A percentile compares a stretch with the other conserved stretches of the same genome.
phyloP scores from a whole-genome alignment of 31 red algal genomes.

The Porphyra umbilicalis region DNA sequence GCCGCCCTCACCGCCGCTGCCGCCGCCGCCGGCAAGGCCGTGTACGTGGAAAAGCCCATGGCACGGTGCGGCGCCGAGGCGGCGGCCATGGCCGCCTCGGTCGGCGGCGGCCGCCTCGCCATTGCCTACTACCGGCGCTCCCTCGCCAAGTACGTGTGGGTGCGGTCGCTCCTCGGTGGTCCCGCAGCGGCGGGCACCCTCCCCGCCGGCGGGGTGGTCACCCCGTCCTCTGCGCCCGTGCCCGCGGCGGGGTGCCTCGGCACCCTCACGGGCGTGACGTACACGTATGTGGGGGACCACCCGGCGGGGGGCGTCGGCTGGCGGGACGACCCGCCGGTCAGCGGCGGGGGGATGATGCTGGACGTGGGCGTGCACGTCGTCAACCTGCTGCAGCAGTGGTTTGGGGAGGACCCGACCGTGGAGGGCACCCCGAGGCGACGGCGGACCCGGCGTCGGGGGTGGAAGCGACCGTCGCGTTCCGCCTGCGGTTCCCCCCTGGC shows the following conservation, averaged over 20 bases:
- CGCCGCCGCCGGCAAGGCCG: not conserved
- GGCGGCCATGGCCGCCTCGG: not conserved
- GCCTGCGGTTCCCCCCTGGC: not conserved
- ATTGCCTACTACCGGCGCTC: not conserved
- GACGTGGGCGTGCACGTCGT: not conserved
- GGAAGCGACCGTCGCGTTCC: not conserved
- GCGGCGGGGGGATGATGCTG: not conserved
- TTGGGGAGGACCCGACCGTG: not conserved
- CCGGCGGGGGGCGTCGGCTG: not conserved
- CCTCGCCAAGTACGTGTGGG: not conserved
- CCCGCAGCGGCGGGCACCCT: not conserved
- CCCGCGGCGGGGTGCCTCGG: not conserved
- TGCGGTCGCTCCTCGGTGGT: not conserved
- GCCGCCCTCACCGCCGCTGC: not conserved
- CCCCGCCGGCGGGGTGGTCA: not conserved
- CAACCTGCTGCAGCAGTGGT: not conserved
- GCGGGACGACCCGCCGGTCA: not conserved
- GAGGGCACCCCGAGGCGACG: not conserved
- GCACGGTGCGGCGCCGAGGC: not conserved
- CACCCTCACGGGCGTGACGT: not conserved
- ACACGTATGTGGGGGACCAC: not conserved
- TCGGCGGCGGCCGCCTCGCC: not conserved
- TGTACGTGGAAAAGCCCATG: not conserved
- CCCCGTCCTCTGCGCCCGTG: not conserved
- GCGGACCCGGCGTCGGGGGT: not conserved